Base-by-base conservation (phyloP, 129 eudicot genomes). In the Artemisia argyi region DNA sequence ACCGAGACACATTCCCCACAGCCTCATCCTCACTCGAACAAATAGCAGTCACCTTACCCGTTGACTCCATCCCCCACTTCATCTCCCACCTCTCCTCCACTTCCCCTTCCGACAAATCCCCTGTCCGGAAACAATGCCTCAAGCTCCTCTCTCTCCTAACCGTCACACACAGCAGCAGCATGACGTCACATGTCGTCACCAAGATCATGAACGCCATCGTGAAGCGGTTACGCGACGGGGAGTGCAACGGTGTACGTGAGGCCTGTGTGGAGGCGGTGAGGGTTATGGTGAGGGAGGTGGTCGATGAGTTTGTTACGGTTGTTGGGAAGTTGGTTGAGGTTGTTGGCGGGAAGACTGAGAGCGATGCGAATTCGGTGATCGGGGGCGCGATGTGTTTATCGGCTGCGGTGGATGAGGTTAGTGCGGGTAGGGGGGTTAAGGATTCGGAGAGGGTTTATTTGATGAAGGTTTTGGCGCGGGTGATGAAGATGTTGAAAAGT, bases 161-260 rank as follows among this genome's bases (percentile, higher is more conserved):
- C 9, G 55, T 81, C 2, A 67, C 89, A 2, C 96, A 85, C 76
- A 84, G 86, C 13, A 85, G 78, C 52, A 81, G 84, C 13, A 78
- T 87, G 32, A 82, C 96, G 0, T 92, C 96, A 9, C 92, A 90
- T 52, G 69, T 76, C 82, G 42, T 35, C 8, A 6, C 1, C 2
- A 84, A 85, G 50, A 85, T 90, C 82, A 76, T 93, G 32, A 30
- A 87, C 7, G 56, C 84, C 76, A 77, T 93, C n/a, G 71, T 90
- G n/a, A 84, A 83, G 61, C 91, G 97, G 39, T 87, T 93, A 15
- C 88, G 92, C 2, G 97, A 89, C 58, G 83, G 89, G 19, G 98
- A 93, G 42, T 35, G 42, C 70, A 75, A 97, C 68, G 81, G 91
- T 44, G 96, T 90, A 9, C 76, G 97, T 17, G 39, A 86, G 18